Evolutionary conservation across 2,329 filamentous ascomycete genomes (phyloP).

Genomic region (Beauveria caledonica): DNA sequence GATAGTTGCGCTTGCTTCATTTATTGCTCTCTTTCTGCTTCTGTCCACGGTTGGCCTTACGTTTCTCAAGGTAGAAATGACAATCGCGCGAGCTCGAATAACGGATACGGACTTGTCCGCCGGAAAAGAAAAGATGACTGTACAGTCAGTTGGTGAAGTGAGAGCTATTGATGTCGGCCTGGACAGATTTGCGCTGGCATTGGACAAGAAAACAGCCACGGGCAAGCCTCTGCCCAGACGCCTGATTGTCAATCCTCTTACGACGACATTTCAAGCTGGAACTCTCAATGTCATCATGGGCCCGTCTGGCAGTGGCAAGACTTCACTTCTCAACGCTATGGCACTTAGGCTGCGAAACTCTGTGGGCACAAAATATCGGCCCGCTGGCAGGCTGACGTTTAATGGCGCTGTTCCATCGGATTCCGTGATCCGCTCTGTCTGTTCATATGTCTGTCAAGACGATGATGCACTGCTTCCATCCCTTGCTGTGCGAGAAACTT

Average conservation of each 20-base stretch:
- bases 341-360: slow-evolving; percentile 57
- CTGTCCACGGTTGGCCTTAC: slow-evolving; percentile 54
- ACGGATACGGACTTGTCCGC: slow-evolving; percentile 55
- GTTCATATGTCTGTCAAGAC: slow-evolving; percentile 71
- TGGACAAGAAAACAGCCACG: slow-evolving; percentile 51
- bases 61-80: slow-evolving; percentile 60
- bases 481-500: slow-evolving; percentile 66
- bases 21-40: slow-evolving; percentile 53
- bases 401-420: slow-evolving; percentile 61
- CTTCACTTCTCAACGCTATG: slow-evolving; percentile 65
- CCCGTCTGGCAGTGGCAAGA: slow-evolving; percentile 70
- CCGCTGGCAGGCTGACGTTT: slow-evolving; percentile 57
- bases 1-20: slow-evolving; percentile 54
- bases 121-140: slow-evolving; percentile 61
- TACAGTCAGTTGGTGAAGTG: slow-evolving; percentile 41
- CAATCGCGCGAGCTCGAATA: slow-evolving; percentile 53
- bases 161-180: slow-evolving; percentile 58
- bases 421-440: slow-evolving; percentile 61
- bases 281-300: slow-evolving; percentile 72
- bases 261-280: slow-evolving; percentile 58
- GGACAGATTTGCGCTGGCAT: slow-evolving; percentile 52
- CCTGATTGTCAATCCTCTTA: slow-evolving; percentile 59
- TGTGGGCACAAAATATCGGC: slow-evolving; percentile 51
- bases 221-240: slow-evolving; percentile 46
- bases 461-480: slow-evolving; percentile 68